phyloP scores from a whole-genome alignment of 2,329 filamentous ascomycete genomes.

The Fusarium sp. region DNA sequence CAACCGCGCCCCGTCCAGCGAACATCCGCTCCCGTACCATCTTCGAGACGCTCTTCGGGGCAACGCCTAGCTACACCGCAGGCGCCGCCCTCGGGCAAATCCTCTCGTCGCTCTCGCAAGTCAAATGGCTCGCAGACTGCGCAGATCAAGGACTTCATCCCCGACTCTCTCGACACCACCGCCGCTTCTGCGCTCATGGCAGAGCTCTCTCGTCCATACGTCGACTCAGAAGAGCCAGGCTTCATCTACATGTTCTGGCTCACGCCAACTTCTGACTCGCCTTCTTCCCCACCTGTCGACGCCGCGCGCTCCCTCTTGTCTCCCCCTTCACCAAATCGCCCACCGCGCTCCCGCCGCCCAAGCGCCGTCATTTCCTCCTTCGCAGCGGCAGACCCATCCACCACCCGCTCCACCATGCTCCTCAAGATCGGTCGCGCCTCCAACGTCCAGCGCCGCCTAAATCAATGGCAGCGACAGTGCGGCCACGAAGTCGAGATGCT shows the following conservation, averaged over 20 bases:
- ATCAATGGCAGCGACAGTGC: conserved; percentile 95
- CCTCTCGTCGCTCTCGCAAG: conserved; percentile 49
- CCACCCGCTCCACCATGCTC: conserved; percentile 68
- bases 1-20: conserved; percentile 64
- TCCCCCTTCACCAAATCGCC: conserved; percentile 60
- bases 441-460: conserved; percentile 92
- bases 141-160: conserved; percentile 71
- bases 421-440: conserved; percentile 78
- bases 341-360: conserved; percentile 60
- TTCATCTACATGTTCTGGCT: conserved; percentile 99
- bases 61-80: conserved; percentile 34
- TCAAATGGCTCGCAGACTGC: conserved; percentile 53
- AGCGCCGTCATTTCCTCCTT: conserved; percentile 71
- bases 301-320: conserved; percentile 72
- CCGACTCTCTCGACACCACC: conserved; percentile 74
- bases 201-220: conserved; percentile 80
- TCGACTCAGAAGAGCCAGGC: conserved; percentile 82
- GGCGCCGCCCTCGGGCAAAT: conserved; percentile 50
- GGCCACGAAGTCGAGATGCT: conserved; percentile 90
- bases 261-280: conserved; percentile 72
- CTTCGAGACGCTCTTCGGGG: conserved; percentile 33
- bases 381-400: conserved; percentile 53
- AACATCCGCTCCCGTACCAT: conserved; percentile 42
- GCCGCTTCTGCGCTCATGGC: conserved; percentile 80
- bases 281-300: conserved; percentile 68